Conservation (phyloP, 306 rosid species). For the Geum urbanum region DNA sequence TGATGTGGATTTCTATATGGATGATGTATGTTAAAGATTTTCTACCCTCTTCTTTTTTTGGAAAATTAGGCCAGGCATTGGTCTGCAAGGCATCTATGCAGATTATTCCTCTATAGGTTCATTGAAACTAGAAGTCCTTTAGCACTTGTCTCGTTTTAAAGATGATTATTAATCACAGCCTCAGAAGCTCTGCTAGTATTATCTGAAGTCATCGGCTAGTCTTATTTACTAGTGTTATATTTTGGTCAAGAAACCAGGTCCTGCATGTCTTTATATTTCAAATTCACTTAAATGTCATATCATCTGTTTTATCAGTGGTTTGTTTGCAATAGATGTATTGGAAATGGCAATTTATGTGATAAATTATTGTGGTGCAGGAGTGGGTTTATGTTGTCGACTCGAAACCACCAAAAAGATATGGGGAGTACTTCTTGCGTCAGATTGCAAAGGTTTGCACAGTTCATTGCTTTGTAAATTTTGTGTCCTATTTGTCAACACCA, state of each 20-base stretch:
- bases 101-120: not conserved
- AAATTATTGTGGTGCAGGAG: slow-evolving; percentile 55
- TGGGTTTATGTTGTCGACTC: slow-evolving; percentile 61
- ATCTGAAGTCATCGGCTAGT: not conserved
- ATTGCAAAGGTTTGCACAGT: slow-evolving; percentile 60
- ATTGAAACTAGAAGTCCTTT: not conserved
- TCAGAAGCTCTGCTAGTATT: not conserved
- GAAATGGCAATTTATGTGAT: not conserved
- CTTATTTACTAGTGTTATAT: not conserved
- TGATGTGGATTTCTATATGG: slow-evolving; percentile 80
- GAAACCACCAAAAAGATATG: slow-evolving; percentile 65
- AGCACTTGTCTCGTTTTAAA: not conserved
- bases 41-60: slow-evolving; percentile 9
- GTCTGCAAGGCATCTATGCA: not conserved
- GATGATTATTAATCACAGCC: not conserved
- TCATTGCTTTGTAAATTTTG: not conserved
- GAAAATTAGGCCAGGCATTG: not conserved
- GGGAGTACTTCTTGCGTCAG: slow-evolving; percentile 91
- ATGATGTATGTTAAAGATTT: slow-evolving; percentile 54
- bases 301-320: not conserved
- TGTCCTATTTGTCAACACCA: not conserved
- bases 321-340: not conserved
- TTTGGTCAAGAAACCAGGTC: not conserved
- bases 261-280: not conserved
- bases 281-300: not conserved